Percentiles rank a stretch among this genome's conserved stretches.
Conservation (phyloP, 345 rosid genomes). For the Hibiscus syriacus region DNA sequence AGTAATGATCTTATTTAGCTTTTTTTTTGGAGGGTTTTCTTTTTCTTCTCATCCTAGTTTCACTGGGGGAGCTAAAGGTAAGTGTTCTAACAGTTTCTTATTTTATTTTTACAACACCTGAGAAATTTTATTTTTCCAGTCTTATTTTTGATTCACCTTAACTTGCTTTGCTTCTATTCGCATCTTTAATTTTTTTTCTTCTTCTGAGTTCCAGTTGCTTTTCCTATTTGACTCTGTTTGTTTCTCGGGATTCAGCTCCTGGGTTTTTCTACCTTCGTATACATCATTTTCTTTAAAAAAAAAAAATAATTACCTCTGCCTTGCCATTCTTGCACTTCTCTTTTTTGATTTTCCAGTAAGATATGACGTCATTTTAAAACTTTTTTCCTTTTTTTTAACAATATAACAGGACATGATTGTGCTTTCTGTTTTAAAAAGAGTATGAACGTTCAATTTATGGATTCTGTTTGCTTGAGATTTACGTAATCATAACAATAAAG, state of each 20-base stretch:
- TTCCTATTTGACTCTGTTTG: neutral
- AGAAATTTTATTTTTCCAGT: conserved; percentile 10
- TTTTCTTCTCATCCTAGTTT: neutral
- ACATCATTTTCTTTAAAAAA: too few relatives aligned
- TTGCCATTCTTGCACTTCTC: neutral
- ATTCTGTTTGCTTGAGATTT: conserved; percentile 12
- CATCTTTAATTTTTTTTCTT: too few relatives aligned
- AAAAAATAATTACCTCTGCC: too few relatives aligned
- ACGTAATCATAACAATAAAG: conserved; percentile 8
- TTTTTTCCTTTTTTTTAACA: neutral
- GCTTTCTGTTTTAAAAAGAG: neutral
- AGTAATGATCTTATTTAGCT: neutral
- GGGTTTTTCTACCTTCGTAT: neutral
- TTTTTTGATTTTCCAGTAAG: neutral
- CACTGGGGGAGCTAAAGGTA: neutral
- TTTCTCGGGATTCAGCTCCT: neutral
- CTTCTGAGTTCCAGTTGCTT: neutral
- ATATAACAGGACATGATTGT: neutral
- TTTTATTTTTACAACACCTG: too few relatives aligned
- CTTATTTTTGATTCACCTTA: neutral
- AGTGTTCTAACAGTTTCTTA: neutral
- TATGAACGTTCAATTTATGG: neutral
- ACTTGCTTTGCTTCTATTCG: neutral
- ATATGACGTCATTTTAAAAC: neutral
- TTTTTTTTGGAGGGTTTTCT: neutral